Evolutionary conservation across 805 yeast species (phyloP).

Genomic region (Cyberlindnera veronae): DNA sequence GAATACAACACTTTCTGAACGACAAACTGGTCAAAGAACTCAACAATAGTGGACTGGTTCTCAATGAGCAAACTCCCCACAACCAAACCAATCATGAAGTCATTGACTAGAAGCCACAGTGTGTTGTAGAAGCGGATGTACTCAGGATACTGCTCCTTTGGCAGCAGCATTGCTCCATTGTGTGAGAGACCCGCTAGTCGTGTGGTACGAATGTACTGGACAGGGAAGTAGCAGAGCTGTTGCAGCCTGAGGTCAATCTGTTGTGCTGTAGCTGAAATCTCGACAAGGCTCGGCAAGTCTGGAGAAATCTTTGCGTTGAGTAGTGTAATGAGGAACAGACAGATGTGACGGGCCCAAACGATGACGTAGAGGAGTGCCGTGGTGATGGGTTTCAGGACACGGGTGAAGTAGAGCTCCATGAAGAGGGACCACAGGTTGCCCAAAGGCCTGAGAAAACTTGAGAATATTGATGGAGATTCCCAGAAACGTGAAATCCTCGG

Average conservation of each 20-base stretch:
- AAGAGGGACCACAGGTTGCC: neutral
- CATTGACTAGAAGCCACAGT: conserved; percentile 83
- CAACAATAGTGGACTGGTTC: conserved; percentile 28
- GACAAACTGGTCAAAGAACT: conserved; percentile 28
- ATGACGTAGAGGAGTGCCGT: conserved; percentile 9
- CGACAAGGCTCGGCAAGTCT: conserved; percentile 30
- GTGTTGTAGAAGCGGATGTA: conserved; percentile 82
- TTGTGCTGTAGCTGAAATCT: conserved; percentile 59
- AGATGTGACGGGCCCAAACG: conserved; percentile 15
- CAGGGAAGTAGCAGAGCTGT: conserved; percentile 76
- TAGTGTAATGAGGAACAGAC: conserved; percentile 15
- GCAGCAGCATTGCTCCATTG: conserved; percentile 31
- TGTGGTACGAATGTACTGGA: conserved; percentile 61
- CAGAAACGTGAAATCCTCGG: conserved; percentile 18
- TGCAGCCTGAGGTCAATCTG: conserved; percentile 77
- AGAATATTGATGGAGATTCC: conserved; percentile 9
- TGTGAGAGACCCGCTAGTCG: conserved; percentile 22
- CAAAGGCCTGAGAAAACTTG: neutral
- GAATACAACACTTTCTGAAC: conserved; percentile 41
- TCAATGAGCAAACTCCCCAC: conserved; percentile 47
- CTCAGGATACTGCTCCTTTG: conserved; percentile 48
- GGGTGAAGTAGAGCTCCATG: neutral
- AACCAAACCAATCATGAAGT: conserved; percentile 68
- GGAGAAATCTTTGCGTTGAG: conserved; percentile 30
- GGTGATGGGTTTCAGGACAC: conserved; percentile 16